Conservation (phyloP, 2,329 filamentous ascomycete species). For the Nothopassalora personata region DNA sequence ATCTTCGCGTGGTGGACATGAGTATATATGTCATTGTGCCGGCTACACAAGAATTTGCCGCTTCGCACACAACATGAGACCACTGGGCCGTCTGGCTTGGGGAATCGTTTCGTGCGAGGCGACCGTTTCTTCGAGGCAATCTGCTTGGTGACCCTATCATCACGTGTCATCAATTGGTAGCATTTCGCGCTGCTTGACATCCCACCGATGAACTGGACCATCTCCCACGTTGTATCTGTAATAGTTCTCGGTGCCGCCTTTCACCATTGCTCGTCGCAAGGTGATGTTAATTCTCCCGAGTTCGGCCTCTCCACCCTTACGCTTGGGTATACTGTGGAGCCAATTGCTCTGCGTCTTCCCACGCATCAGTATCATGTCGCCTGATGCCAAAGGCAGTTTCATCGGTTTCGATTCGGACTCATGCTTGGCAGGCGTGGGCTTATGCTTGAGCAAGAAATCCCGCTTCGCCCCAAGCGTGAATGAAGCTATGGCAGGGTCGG, state of each 20-base stretch:
- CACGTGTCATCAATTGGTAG: slow-evolving; percentile 11
- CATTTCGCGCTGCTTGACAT: slow-evolving; percentile 51
- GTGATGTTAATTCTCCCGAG: slow-evolving; percentile 69
- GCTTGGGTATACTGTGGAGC: slow-evolving; percentile 73
- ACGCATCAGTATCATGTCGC: slow-evolving; percentile 76
- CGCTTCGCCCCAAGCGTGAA: slow-evolving; percentile 66
- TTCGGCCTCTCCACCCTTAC: slow-evolving; percentile 57
- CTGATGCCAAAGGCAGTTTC: slow-evolving; percentile 56
- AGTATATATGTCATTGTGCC: too few relatives aligned
- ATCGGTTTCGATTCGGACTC: slow-evolving; percentile 36
- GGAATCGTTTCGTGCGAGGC: too few relatives aligned
- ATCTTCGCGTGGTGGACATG: too few relatives aligned
- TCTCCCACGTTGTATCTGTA: slow-evolving; percentile 76
- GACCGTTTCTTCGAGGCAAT: not conserved
- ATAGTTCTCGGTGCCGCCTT: slow-evolving; percentile 73
- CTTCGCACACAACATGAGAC: too few relatives aligned
- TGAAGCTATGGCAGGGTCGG: slow-evolving; percentile 65
- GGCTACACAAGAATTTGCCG: too few relatives aligned
- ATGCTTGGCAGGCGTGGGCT: slow-evolving; percentile 46
- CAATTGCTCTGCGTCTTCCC: slow-evolving; percentile 70
- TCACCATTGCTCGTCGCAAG: slow-evolving; percentile 65
- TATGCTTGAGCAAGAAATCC: slow-evolving; percentile 77
- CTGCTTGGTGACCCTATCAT: not conserved
- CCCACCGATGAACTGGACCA: slow-evolving; percentile 65
- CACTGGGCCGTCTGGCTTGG: too few relatives aligned